Evolutionary conservation across 2,329 filamentous ascomycete genomes (phyloP).

Genomic region (Trichoderma sp.): DNA sequence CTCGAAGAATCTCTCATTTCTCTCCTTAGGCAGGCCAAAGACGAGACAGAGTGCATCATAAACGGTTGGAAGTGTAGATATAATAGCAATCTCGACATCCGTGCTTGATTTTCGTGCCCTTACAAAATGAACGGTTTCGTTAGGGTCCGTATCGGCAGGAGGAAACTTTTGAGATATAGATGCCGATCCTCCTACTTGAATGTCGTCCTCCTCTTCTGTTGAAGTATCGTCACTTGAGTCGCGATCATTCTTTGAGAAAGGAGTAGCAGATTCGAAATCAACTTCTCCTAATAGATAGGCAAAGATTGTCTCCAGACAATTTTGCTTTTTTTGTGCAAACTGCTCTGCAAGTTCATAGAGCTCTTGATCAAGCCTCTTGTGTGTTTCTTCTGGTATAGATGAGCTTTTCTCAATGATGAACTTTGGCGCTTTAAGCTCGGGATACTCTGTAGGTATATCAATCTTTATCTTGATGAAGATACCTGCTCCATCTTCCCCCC

Average conservation of each 20-base stretch:
- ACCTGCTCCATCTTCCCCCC: slow-evolving; percentile 54
- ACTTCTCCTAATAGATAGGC: slow-evolving; percentile 64
- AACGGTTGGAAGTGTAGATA: not conserved
- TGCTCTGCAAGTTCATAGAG: slow-evolving; percentile 54
- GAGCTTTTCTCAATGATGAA: slow-evolving; percentile 61
- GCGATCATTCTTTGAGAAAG: slow-evolving; percentile 61
- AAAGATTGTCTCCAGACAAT: slow-evolving; percentile 60
- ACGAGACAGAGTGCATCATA: not conserved
- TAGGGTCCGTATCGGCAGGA: slow-evolving; percentile 43
- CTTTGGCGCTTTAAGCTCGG: slow-evolving; percentile 54
- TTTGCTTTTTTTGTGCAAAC: slow-evolving; percentile 56
- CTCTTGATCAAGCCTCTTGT: slow-evolving; percentile 51
- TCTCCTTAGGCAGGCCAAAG: too few relatives aligned
- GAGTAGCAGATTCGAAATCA: slow-evolving; percentile 58
- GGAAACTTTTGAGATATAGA: slow-evolving; percentile 62
- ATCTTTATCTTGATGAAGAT: slow-evolving; percentile 63
- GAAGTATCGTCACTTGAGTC: slow-evolving; percentile 73
- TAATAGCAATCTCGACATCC: not conserved
- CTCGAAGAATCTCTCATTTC: too few relatives aligned
- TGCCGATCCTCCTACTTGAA: slow-evolving; percentile 50
- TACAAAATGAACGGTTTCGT: not conserved
- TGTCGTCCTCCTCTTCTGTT: slow-evolving; percentile 69
- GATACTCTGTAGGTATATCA: slow-evolving; percentile 58
- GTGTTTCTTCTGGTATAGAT: slow-evolving; percentile 56
- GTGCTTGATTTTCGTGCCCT: too few relatives aligned